Evolutionary conservation across 495 filamentous ascomycete species (phyloP).

Genomic region (Trichoderma reesei): DNA sequence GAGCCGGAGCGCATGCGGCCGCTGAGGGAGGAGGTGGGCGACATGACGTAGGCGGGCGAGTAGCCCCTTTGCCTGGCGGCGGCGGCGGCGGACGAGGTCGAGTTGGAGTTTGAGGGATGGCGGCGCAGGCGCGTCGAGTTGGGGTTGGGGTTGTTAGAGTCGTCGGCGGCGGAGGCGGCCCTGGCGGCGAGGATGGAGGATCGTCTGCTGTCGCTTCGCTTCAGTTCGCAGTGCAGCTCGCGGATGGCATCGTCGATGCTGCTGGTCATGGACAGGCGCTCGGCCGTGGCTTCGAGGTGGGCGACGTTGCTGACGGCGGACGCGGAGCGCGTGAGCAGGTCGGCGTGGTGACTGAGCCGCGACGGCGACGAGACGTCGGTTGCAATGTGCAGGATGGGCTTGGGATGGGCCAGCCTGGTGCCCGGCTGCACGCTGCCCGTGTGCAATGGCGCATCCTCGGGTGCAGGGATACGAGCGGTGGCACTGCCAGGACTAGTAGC

Average conservation of each 20-base stretch:
- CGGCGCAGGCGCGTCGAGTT: constrained; percentile 27
- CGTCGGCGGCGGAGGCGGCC: constrained; percentile 22
- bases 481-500: not conserved
- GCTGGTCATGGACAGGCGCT: constrained; percentile 68
- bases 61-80: constrained; percentile 61
- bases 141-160: too few relatives aligned
- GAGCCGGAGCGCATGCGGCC: constrained; percentile 53
- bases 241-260: constrained; percentile 75
- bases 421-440: constrained; percentile 11
- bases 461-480: not conserved
- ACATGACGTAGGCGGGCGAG: constrained; percentile 59
- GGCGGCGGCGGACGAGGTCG: constrained; percentile 58
- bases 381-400: constrained; percentile 50
- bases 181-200: constrained; percentile 40
- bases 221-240: constrained; percentile 68
- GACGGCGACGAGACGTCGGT: constrained; percentile 42
- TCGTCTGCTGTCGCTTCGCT: constrained; percentile 52
- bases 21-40: constrained; percentile 51
- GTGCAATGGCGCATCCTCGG: constrained; percentile 14
- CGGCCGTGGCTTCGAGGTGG: constrained; percentile 71
- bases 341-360: not conserved
- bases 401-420: constrained; percentile 11
- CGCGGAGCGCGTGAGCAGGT: constrained; percentile 48
- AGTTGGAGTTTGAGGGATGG: constrained; percentile 45
- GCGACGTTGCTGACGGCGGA: constrained; percentile 71